Evolutionary conservation across 2,329 filamentous ascomycete genomes (phyloP).

Genomic region (Colletotrichum simmondsii): DNA sequence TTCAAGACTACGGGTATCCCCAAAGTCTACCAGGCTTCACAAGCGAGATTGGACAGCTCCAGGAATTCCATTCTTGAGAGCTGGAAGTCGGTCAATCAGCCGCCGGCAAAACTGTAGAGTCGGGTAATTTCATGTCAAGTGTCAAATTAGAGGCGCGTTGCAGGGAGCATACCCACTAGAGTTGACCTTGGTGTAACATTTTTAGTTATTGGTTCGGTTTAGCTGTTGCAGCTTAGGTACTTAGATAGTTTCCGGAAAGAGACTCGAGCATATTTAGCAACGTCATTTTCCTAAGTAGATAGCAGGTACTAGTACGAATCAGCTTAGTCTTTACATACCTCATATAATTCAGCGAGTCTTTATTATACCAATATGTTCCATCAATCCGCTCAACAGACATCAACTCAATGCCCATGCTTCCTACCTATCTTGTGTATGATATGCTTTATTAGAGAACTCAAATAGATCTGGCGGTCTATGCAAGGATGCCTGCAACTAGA

Average conservation of each 20-base stretch:
- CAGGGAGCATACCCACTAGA: background rate
- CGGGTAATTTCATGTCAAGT: no score
- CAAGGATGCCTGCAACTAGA: no score
- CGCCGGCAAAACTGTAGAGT: background rate
- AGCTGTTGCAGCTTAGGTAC: background rate
- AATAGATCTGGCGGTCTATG: no score
- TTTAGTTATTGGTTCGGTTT: no score
- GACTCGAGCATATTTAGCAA: background rate
- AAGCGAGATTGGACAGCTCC: slow-evolving; percentile 39
- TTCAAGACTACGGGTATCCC: slow-evolving; percentile 52
- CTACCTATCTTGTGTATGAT: no score
- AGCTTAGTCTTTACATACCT: background rate
- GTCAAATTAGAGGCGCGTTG: background rate
- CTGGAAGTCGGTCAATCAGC: slow-evolving; percentile 11
- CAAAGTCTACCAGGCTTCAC: slow-evolving; percentile 46
- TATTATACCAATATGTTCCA: background rate
- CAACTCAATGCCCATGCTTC: background rate
- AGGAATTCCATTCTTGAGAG: slow-evolving; percentile 31
- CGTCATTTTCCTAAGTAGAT: background rate
- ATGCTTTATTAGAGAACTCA: no score
- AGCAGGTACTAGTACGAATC: background rate
- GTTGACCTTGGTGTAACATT: background rate
- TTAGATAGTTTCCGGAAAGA: background rate
- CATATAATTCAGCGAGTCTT: background rate
- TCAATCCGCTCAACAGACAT: no score